Conservation (phyloP, 106 monocot genomes). For the Apostasia shenzhenica region DNA sequence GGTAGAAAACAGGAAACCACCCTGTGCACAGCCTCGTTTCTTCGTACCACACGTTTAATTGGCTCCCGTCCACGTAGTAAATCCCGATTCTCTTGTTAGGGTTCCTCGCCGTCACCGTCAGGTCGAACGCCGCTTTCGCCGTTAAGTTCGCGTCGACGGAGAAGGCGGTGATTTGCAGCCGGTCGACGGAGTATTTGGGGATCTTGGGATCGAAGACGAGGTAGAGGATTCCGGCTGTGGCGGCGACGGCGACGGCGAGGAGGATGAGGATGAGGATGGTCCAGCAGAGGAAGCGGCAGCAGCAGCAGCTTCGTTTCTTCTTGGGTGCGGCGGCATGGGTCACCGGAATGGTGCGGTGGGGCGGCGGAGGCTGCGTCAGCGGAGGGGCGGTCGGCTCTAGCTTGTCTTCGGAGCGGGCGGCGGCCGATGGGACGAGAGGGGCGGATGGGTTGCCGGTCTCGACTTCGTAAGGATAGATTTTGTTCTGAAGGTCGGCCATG, state of each 20-base stretch:
- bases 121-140: slow-evolving; percentile 39
- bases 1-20: slow-evolving; percentile 81
- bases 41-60: slow-evolving; percentile 50
- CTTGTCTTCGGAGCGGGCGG: slow-evolving; percentile 11
- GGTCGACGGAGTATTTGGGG: slow-evolving; percentile 71
- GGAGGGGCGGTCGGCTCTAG: background rate
- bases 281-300: slow-evolving; percentile 68
- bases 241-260: slow-evolving; percentile 43
- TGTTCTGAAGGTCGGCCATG: slow-evolving; percentile 28
- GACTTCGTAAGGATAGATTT: slow-evolving; percentile 33
- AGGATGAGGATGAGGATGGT: slow-evolving; percentile 45
- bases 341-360: slow-evolving; percentile 19
- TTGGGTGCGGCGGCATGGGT: slow-evolving; percentile 9
- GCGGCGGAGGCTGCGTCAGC: slow-evolving; percentile 19
- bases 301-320: slow-evolving; percentile 15
- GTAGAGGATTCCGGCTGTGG: slow-evolving; percentile 58
- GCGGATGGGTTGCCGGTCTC: slow-evolving; percentile 12
- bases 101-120: slow-evolving; percentile 61
- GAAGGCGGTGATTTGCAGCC: slow-evolving; percentile 50
- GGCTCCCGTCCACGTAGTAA: slow-evolving; percentile 64
- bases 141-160: slow-evolving; percentile 28
- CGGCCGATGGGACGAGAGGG: slow-evolving; percentile 6
- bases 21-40: slow-evolving; percentile 45
- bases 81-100: slow-evolving; percentile 85
- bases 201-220: slow-evolving; percentile 66